These are phyloP conservation scores for Cladophialophora psammophila DNA, from an alignment of 2,329 filamentous ascomycete species.

Conservation along the genomic window DNA sequence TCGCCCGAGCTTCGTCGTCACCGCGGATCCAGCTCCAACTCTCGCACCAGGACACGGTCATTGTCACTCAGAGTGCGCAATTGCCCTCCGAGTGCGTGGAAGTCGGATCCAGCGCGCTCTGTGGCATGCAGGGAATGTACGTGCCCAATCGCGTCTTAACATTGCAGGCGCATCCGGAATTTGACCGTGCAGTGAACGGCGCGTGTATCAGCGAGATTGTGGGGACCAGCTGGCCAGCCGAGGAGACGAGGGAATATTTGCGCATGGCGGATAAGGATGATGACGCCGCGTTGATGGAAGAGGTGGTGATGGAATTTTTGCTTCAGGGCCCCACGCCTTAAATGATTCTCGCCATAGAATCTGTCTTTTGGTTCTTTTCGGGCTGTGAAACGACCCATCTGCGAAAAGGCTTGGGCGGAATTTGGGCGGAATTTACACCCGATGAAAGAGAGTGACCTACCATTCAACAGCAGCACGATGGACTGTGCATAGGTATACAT, in stretches of 20 bases:
- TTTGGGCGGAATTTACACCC: too few relatives aligned
- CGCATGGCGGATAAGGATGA: constrained; percentile 8
- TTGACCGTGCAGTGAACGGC: constrained; percentile 6
- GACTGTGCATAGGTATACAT: too few relatives aligned
- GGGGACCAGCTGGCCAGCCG: not conserved
- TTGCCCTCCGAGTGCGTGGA: constrained; percentile 5
- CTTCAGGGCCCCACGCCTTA: not conserved
- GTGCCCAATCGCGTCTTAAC: constrained; percentile 5
- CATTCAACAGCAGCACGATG: too few relatives aligned
- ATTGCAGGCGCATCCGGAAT: constrained; percentile 7
- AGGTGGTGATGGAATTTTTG: constrained; percentile 12
- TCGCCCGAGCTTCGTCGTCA: not conserved
- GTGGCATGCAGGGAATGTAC: constrained; percentile 13
- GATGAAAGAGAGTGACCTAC: too few relatives aligned
- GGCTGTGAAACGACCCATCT: too few relatives aligned
- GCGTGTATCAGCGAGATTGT: constrained; percentile 1
- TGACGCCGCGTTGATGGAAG: constrained; percentile 3
- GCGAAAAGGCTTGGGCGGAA: too few relatives aligned
- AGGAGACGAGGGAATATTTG: constrained; percentile 3
- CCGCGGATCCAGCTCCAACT: constrained; percentile 11
- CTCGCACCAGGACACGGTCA: constrained; percentile 7
- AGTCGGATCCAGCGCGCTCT: not conserved
- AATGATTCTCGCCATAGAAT: not conserved
- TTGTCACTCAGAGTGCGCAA: not conserved
- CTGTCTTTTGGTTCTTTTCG: too few relatives aligned